phyloP scores from a whole-genome alignment of 805 yeast genomes.

The Saccharomycopsis sp. region DNA sequence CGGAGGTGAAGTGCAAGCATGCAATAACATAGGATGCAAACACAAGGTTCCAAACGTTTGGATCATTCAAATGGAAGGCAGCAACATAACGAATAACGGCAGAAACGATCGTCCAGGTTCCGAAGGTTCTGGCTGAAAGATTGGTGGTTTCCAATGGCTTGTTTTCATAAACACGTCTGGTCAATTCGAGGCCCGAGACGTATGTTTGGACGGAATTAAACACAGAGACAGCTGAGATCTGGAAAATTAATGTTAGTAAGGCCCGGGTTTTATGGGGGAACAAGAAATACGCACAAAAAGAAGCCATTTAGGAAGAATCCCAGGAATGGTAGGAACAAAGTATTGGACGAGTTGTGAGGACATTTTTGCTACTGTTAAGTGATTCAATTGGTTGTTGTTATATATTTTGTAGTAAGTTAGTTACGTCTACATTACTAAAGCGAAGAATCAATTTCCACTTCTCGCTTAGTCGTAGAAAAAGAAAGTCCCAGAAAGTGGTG shows the following conservation, averaged over 20 bases:
- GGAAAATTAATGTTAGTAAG: conserved; percentile 30
- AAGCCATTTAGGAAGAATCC: conserved; percentile 70
- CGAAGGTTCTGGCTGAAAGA: conserved; percentile 92
- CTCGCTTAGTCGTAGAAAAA: not conserved
- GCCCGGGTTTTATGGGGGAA: conserved; percentile 29
- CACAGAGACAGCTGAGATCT: conserved; percentile 71
- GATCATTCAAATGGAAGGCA: conserved; percentile 65
- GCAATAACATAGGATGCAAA: conserved; percentile 80
- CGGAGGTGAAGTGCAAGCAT: conserved; percentile 71
- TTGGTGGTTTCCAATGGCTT: conserved; percentile 54
- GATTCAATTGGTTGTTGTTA: too few relatives aligned
- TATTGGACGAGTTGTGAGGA: conserved; percentile 3
- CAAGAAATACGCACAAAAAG: conserved; percentile 40
- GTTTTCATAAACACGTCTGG: conserved; percentile 71
- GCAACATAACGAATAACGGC: conserved; percentile 82
- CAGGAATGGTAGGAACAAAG: conserved; percentile 38
- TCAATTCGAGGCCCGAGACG: conserved; percentile 62
- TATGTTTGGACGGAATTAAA: conserved; percentile 89
- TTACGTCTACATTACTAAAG: too few relatives aligned
- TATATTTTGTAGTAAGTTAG: too few relatives aligned
- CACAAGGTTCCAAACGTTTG: conserved; percentile 70
- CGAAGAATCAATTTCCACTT: not conserved
- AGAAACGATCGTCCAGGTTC: conserved; percentile 93
- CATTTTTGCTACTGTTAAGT: too few relatives aligned
- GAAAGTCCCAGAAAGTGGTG: not conserved